These are phyloP conservation scores for Gentiana macrophylla DNA, from an alignment of 257 asterid genomes.

Conservation along the genomic window DNA sequence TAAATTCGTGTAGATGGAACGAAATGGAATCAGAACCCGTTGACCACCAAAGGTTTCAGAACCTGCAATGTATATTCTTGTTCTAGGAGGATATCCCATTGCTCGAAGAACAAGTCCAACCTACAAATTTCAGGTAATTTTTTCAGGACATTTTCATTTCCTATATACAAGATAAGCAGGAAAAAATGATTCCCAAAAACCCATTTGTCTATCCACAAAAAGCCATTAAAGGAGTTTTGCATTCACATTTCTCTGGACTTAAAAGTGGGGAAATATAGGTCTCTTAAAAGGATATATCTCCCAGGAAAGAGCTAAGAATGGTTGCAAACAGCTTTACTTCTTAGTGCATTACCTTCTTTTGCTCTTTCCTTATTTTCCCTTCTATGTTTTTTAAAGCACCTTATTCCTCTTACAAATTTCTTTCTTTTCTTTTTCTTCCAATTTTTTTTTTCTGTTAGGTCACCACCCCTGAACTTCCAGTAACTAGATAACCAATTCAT, in stretches of 20 bases:
- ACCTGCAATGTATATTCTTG: constrained; percentile 89
- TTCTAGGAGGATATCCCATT: constrained; percentile 89
- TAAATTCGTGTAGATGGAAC: constrained; percentile 79
- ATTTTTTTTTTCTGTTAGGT: no score
- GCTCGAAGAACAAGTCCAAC: constrained; percentile 95
- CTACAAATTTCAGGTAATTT: constrained; percentile 18
- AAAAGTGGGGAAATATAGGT: background rate
- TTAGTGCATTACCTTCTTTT: background rate
- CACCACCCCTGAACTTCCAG: no score
- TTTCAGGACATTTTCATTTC: background rate
- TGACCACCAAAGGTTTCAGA: constrained; percentile 98
- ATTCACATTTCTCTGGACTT: background rate
- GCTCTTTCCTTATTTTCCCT: no score
- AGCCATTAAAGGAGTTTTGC: background rate
- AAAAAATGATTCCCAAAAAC: background rate
- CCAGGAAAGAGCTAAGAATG: background rate
- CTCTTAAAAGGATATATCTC: background rate
- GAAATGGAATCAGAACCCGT: constrained; percentile 88
- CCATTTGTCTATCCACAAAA: background rate
- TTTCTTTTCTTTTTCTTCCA: no score
- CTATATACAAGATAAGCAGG: background rate
- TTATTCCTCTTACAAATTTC: no score
- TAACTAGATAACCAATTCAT: no score
- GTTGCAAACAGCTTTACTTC: background rate
- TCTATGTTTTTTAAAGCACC: no score